Evolutionary conservation across 2,329 filamentous ascomycete genomes (phyloP), one percentile per base, ranked within the genome.

Genomic region (Neonectria neomacrospora): DNA sequence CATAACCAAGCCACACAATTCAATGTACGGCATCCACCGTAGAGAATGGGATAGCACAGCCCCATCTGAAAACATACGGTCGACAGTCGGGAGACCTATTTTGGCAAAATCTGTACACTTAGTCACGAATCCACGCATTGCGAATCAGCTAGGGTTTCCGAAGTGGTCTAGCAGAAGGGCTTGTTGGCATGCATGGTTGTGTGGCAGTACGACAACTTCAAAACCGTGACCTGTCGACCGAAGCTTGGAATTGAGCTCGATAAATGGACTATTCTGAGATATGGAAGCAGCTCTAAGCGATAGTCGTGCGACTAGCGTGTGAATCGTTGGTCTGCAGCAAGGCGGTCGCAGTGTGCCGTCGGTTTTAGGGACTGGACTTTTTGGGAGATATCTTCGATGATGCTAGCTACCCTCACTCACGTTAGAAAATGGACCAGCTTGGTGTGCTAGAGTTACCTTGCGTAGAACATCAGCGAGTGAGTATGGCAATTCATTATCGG

Each of bases 21-120:
- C 80, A 7, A 85, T 82, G 64, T 85, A 85, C 54, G 85, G 82
- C 14, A 82, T 85, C 72, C 82, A 85, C 81, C 84, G 85, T 47
- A 85, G 84, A 0, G 81, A 80, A 54, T 83, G 78, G 45, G 85
- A 83, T 1, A 84, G 30, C 2, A 51, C 51, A 0, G 54, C 55
- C 0, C 53, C 30, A 11, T 66, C 58, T 20, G 57, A 58, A 50
- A 58, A 66, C 61, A 61, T 66, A 5, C 58, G 30, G 7, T 66
- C 56, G 45, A 66, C 57, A 3, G 55, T 58, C 12, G 52, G 50
- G 3, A 63, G 57, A 3, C 54, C 23, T 5, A 61, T 44, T 42
- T 60, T 65, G 1, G 65, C 65, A 1, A 83, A 83, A 16, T 77
- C 71, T 3, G 86, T 71, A 58, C 83, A 85, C 7, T 80, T 76